Base-by-base conservation (phyloP, 2,329 filamentous ascomycete species). In the Hirsutella minnesotensis region DNA sequence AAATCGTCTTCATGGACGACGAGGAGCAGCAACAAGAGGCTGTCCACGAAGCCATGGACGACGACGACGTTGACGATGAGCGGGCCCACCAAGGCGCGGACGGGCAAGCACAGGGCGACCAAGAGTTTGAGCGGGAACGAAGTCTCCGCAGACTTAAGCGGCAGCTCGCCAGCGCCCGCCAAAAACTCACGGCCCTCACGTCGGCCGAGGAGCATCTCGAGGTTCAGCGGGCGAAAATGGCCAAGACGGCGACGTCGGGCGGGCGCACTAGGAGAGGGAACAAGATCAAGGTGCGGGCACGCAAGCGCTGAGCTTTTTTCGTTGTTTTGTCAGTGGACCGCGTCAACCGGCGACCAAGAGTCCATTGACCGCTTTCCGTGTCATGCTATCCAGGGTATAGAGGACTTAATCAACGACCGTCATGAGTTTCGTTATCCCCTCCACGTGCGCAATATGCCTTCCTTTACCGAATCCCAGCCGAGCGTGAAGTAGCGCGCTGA, bases 211-310 rank as follows among this genome's bases (percentile, higher is more conserved):
- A 66, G 33, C 63, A 71, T 50, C 64, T 82, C 21, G 76, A 77
- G 47, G 46, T 77, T 43, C 75, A 81, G 58, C 66, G 72, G 46
- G 73, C 75, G 16, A 75, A 72, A 56, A 81, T 81, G 77, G 75
- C 75, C 30, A 82, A 82, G 65, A 79, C 76, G 49, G 66, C 72
- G 9, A 81, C 77, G 2, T 69, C 72, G 5, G 75, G 74, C 31
- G 75, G 75, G 13, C 54, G 67, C n/a, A 79, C 73, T 22, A 77
- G 76, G 56, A 65, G 66, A 33, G 77, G 78, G 20, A 72, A 72
- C 59, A 80, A 77, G 63, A 71, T 79, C 48, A 79, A 77, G 65
- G 68, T 80, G 43, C 70, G 74, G 48, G 68, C 75, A 57, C 68
- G 78, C 49, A 82, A 82, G 67, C 68, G 75, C 55, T 79, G 66